phyloP scores from a whole-genome alignment of 2,329 filamentous ascomycete species.

The Trichothecium roseum region DNA sequence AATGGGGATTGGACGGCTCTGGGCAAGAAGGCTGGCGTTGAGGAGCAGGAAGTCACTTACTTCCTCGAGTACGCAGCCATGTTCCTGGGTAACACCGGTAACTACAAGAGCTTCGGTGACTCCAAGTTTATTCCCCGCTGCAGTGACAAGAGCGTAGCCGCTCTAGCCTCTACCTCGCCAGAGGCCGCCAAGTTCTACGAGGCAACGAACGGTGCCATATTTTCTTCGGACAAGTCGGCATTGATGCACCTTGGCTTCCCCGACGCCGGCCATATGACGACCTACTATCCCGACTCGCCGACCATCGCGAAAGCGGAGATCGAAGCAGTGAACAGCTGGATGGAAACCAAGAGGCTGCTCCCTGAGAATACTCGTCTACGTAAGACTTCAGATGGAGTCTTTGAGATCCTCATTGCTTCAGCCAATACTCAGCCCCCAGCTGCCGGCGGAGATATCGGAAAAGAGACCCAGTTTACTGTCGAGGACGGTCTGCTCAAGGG shows the following conservation, averaged over 20 bases:
- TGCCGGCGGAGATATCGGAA: slow-evolving; percentile 58
- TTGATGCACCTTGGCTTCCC: slow-evolving; percentile 69
- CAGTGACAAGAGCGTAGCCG: slow-evolving; percentile 50
- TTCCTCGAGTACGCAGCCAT: slow-evolving; percentile 72
- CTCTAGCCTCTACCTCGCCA: slow-evolving; percentile 49
- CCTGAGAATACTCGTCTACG: slow-evolving; percentile 67
- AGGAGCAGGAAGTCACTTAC: slow-evolving; percentile 50
- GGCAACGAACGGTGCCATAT: slow-evolving; percentile 61
- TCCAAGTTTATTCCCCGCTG: slow-evolving; percentile 73
- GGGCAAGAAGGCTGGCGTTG: slow-evolving; percentile 52
- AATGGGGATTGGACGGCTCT: slow-evolving; percentile 63
- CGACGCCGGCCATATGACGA: slow-evolving; percentile 66
- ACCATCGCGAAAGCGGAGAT: slow-evolving; percentile 69
- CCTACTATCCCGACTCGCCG: slow-evolving; percentile 71
- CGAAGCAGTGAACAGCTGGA: slow-evolving; percentile 58
- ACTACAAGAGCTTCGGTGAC: slow-evolving; percentile 83
- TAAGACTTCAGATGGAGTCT: slow-evolving; percentile 54
- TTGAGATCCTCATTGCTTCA: slow-evolving; percentile 67
- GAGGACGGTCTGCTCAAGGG: slow-evolving; percentile 50
- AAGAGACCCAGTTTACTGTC: slow-evolving; percentile 50
- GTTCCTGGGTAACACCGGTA: slow-evolving; percentile 71
- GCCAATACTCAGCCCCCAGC: slow-evolving; percentile 48
- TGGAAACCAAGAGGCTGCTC: slow-evolving; percentile 61
- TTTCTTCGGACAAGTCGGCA: slow-evolving; percentile 51
- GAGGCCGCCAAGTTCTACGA: slow-evolving; percentile 56